phyloP scores from a whole-genome alignment of 805 yeast genomes.

The Wickerhamomyces xylosicus region DNA sequence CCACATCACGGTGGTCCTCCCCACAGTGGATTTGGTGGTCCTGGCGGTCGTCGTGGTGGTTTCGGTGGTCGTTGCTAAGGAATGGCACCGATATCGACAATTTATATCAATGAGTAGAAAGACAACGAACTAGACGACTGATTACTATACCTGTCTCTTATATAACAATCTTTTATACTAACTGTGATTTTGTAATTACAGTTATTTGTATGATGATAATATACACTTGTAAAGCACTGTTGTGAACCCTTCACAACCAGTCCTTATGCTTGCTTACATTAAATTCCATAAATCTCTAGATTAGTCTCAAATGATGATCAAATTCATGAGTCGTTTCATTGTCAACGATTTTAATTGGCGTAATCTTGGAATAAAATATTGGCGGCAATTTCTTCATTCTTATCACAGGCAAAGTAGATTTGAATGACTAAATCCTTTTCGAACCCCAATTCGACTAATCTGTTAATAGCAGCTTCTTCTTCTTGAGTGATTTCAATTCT shows the following conservation, averaged over 20 bases:
- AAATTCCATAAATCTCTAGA: no score
- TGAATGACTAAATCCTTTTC: constrained; percentile 81
- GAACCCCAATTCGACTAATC: constrained; percentile 89
- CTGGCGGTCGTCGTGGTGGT: constrained; percentile 5
- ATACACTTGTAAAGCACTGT: no score
- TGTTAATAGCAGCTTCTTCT: constrained; percentile 81
- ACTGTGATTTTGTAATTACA: no score
- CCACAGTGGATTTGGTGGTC: constrained; percentile 5
- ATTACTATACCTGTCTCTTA: no score
- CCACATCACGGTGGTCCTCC: constrained; percentile 1
- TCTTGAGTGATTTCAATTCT: constrained; percentile 62
- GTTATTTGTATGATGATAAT: no score
- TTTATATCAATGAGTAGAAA: no score
- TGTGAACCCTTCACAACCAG: no score
- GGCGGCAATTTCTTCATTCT: constrained; percentile 94
- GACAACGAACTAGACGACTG: no score
- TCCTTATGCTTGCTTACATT: no score
- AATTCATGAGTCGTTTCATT: no score
- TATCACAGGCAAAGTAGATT: constrained; percentile 96
- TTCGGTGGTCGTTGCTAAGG: constrained; percentile 3
- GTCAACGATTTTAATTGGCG: constrained; percentile 25
- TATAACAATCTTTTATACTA: no score
- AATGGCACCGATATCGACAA: no score
- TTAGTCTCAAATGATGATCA: background rate
- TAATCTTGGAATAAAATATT: constrained; percentile 71